Evolutionary conservation across 495 filamentous ascomycete genomes (phyloP).

Genomic region (Lindgomyces ingoldianus): DNA sequence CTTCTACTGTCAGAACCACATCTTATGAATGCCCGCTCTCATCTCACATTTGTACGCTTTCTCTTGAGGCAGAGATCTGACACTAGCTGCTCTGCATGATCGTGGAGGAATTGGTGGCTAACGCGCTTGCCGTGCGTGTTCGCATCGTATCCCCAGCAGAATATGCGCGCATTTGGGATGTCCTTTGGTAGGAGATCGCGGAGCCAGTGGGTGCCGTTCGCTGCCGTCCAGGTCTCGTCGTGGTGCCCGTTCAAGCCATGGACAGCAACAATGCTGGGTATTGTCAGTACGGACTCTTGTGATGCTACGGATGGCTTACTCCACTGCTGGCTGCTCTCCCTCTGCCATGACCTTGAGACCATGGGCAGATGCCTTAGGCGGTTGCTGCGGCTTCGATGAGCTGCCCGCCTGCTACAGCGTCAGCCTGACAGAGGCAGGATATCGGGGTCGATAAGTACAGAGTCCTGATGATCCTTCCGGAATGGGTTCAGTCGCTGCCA

Average conservation of each 20-base stretch:
- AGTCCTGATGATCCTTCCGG: conserved; percentile 15
- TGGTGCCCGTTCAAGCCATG: conserved; percentile 52
- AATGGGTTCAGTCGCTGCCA: conserved; percentile 21
- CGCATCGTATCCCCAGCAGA: conserved; percentile 56
- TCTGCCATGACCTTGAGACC: conserved; percentile 29
- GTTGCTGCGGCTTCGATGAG: conserved; percentile 10
- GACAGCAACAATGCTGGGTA: conserved; percentile 50
- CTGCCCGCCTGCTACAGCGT: conserved; percentile 18
- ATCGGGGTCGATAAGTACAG: conserved; percentile 15
- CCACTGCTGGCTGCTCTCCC: conserved; percentile 24
- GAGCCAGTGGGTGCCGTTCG: conserved; percentile 51
- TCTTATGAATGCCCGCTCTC: conserved; percentile 16
- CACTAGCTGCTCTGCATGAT: conserved; percentile 42
- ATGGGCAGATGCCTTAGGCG: conserved; percentile 15
- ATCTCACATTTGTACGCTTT: conserved; percentile 34
- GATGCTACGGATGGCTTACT: conserved; percentile 28
- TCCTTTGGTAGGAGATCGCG: conserved; percentile 51
- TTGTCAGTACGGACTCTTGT: conserved; percentile 23
- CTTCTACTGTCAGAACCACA: conserved; percentile 17
- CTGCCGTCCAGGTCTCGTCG: conserved; percentile 54
- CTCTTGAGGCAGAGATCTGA: conserved; percentile 41
- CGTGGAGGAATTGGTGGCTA: conserved; percentile 38
- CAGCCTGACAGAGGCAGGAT: conserved; percentile 15
- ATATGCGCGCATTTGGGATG: conserved; percentile 50
- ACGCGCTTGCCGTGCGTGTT: conserved; percentile 37